Evolutionary conservation across 805 yeast species (phyloP), one percentile per base, ranked within the genome.

Genomic region (Pichia ethanolica): DNA sequence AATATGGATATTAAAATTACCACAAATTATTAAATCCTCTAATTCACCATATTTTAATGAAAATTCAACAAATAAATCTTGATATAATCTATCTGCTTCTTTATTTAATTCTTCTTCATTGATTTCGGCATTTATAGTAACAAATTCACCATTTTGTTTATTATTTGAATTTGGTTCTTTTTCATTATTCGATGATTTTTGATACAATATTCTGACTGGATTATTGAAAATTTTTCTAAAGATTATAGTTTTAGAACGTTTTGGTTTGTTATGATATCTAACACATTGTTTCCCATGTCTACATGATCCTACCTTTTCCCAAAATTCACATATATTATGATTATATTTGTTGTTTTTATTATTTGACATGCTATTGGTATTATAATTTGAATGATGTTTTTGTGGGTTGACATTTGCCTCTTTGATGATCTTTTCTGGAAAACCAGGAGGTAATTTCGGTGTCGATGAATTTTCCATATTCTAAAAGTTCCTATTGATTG

Each of bases 251-350:
- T 73, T 71, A 0, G 95, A 84, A 39, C 71, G 65, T 7, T 71
- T 64, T 1, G 97, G 96, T 56, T 76, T 76, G 25, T 76, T 71
- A 64, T 89, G 90, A 49, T 74, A 75, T 58, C 91, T 72, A 8
- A 89, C 81, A 59, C 98, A 90, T 58, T 83, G 83, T 51, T 83
- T 89, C 0, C 97, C 97, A 64, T 90, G 97, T 52, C 97, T 74
- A 60, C 98, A 90, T 0, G 96, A 95, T 0, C 98, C 98, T 33
- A 89, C 86, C 62, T 84, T 87, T 5, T 48, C 50, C 49, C 50
- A 56, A 45, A 56, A 56, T n/a, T 41, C 46, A n/a, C 59, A 56
- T 14, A 42, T 44, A 26, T 47, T 44, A 30, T 36, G 39, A 3
- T 33, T 20, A 30, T 45, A 25, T 5, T 20, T 20, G 20, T 20